Base-by-base conservation (phyloP, 306 rosid species). In the Rosa chinensis region DNA sequence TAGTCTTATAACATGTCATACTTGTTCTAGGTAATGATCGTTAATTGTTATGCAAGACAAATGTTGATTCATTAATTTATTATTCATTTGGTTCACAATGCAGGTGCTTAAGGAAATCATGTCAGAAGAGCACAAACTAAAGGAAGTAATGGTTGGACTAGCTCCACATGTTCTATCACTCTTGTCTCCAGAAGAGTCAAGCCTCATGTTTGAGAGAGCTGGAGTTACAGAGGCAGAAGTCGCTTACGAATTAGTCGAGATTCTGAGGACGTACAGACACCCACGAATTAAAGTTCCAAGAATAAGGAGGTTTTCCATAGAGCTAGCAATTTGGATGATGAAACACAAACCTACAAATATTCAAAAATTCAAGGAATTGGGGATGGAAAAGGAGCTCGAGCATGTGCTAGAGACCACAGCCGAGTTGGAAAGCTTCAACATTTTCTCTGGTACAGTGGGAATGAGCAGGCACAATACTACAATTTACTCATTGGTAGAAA, bases 141-240 rank as follows among this genome's bases (percentile, higher is more conserved):
- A 91, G 67, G 99, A 96, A 90, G 98, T 89, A 73, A 96, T 96
- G 99, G 86, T 91, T 48, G 99, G 99, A 79, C 87, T 96, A 32
- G 97, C 87, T 66, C 91, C 96, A 78, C 89, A 68, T 72, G 82
- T 90, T 78, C 85, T 96, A 80, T 84, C 83, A 82, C 87, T 91
- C 86, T 82, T 90, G 92, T 73, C 81, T 81, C 76, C 91, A 39
- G 77, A 78, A 81, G 98, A 93, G 76, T 89, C 99, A 70, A 90
- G 84, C 71, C 49, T 50, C 56, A 68, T 81, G 82, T 93, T 90
- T 85, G 82, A 83, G 78, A 84, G 75, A 80, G 85, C 92, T 49
- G 89, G 87, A 68, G 86, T 89, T 16, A 85, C 89, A 1, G 94
- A 91, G 78, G 88, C 81, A 67, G 86, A 86, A 67, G 55, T 96